Evolutionary conservation across 1,139 yeast species (phyloP), one percentile per base, ranked within the genome.

Genomic region (Pichia inconspicua): DNA sequence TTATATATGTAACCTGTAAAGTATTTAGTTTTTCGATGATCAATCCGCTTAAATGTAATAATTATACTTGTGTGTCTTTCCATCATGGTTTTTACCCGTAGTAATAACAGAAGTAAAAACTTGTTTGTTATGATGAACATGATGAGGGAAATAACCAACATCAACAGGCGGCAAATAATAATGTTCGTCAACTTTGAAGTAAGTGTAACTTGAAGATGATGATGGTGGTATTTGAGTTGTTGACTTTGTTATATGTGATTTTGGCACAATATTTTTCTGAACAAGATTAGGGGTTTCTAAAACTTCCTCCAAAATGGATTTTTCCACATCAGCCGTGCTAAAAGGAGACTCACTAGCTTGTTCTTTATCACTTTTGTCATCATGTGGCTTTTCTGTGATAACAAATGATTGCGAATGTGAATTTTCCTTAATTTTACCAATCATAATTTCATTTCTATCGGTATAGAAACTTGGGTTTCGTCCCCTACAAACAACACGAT

Each of bases 111-210:
- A 0, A 55, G 61, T 14, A 53, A 45, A 40, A 12, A 48, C 50
- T 25, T 39, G 67, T n/a, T 55, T 53, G 41, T 62, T 65, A 48
- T 71, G 75, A 54, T 74, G 78, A 1, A 71, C 77, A 22, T 76
- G 66, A 56, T 74, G 78, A 2, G 78, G 78, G 54, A 73, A 74
- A 55, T 73, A 74, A 11, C 74, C 78, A 46, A 70, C 74, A 55
- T 73, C 73, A 35, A 74, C 72, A 1, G 78, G 78, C 5, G 78
- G 77, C 43, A 73, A 60, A 53, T 74, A 74, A 52, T 74, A 74
- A 22, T 73, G 75, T 55, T 66, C 73, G 52, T 73, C 71, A 5
- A 74, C 71, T 3, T 77, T 77, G 58, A 71, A 74, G 51, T 74
- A 74, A 49, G 72, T 72, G 57, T 74, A 74, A 30, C 57, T 56